These are phyloP conservation scores for Myriosclerotinia curreyana DNA, from an alignment of 2,329 filamentous ascomycete genomes.

Conservation along the genomic window DNA sequence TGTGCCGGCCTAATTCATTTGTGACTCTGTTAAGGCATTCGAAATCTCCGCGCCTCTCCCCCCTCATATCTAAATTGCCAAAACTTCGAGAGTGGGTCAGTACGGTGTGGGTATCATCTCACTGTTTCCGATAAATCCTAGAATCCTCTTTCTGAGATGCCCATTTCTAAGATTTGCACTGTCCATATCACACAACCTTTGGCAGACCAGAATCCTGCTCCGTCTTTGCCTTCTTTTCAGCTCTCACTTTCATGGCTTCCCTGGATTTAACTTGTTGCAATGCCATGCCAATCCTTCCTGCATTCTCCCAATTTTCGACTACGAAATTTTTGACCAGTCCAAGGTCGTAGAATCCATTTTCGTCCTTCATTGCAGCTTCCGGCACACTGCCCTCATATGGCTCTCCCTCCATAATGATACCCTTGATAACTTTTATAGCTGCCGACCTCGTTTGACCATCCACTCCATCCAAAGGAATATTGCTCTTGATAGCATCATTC, in stretches of 20 bases:
- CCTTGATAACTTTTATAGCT: constrained; percentile 46
- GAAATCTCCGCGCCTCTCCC: background rate
- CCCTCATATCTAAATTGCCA: background rate
- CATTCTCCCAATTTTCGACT: constrained; percentile 40
- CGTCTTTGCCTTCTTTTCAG: constrained; percentile 23
- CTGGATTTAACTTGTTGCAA: constrained; percentile 29
- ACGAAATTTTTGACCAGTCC: constrained; percentile 47
- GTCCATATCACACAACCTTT: background rate
- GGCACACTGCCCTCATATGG: constrained; percentile 41
- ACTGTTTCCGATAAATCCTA: background rate
- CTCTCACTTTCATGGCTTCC: constrained; percentile 28
- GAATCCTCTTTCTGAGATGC: background rate
- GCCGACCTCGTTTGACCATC: constrained; percentile 24
- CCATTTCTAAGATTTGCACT: background rate
- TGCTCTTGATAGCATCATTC: constrained; percentile 46
- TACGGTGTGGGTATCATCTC: background rate
- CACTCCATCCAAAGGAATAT: constrained; percentile 35
- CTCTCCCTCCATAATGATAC: constrained; percentile 49
- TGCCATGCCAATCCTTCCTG: constrained; percentile 41
- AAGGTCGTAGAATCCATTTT: constrained; percentile 46
- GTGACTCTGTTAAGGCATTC: background rate
- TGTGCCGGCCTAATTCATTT: background rate
- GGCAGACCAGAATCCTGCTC: background rate
- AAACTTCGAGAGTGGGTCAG: background rate
- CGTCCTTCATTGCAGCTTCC: constrained; percentile 36